Base-by-base conservation (phyloP, 768 basidiomycete species). In the Rhizopogon roseolus region DNA sequence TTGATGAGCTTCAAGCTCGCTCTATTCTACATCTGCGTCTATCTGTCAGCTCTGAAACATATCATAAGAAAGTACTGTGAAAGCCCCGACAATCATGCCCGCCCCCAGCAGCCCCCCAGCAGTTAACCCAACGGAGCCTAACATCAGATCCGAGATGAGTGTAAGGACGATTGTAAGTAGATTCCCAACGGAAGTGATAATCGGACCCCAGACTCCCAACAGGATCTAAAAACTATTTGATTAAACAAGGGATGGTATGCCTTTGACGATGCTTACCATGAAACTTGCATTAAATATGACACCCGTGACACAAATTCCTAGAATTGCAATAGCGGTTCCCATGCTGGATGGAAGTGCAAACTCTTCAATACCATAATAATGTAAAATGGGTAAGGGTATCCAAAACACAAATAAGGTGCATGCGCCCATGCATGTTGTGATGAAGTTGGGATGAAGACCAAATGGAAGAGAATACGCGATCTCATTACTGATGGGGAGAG, bases 141-240 rank as follows among this genome's bases (percentile, higher is more conserved):
- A 86, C 16, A 86, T 58, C 7, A 87, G 76, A 69, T 98, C 94
- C 40, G 88, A 82, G 14, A 91, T 62, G 44, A 93, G 81, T 13
- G 93, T 90, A 46, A 97, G 78, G 37, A 96, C 90, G 59, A 96
- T 95, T 5, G 94, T 94, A n/a, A 96, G 77, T n/a, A 98, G 78
- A 68, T 82, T 93, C 42, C 93, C 93, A 32, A 97, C 93, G 2
- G 90, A 92, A 8, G 85, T 84, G 41, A 93, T 81, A 40, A 94
- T 83, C 6, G 93, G 93, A 4, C 93, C 93, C 90, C 90, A 94
- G 27, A 90, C 69, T 27, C 88, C 89, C 45, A 96, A 73, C 3
- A 96, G 74, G 52, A 90, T 77, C 91, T 93, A 49, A 43, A 27
- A 36, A 45, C n/a, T 29, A 19, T 32, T 36, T 28, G 19, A 37